These are phyloP conservation scores for Cryptococcus sp. DNA, from an alignment of 1,284 basidiomycete genomes.

Conservation along the genomic window DNA sequence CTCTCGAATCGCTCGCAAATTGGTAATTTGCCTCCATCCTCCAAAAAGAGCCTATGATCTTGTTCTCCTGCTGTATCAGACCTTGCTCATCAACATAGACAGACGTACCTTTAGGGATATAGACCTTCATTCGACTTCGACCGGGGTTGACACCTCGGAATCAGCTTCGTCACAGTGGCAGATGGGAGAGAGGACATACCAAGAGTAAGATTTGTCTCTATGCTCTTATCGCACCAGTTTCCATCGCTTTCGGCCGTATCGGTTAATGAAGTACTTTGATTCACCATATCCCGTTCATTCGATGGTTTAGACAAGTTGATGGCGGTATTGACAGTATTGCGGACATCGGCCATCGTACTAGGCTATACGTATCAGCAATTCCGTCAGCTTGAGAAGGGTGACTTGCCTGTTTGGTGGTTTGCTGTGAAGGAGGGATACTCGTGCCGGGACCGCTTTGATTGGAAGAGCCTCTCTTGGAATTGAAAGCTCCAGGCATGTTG, in stretches of 20 bases:
- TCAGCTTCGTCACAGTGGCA: background rate
- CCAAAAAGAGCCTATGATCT: background rate
- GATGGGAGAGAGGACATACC: slow-evolving; percentile 48
- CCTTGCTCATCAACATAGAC: background rate
- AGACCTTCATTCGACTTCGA: slow-evolving; percentile 56
- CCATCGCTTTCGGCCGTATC: slow-evolving; percentile 69
- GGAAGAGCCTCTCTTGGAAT: background rate
- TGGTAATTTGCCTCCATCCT: slow-evolving; percentile 15
- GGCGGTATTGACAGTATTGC: slow-evolving; percentile 58
- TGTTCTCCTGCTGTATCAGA: background rate
- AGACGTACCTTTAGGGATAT: slow-evolving; percentile 60
- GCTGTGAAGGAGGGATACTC: too few species aligned
- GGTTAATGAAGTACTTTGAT: slow-evolving; percentile 64
- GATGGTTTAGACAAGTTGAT: slow-evolving; percentile 69
- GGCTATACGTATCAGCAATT: slow-evolving; percentile 7
- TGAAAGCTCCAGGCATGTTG: slow-evolving; percentile 1
- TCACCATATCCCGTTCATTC: slow-evolving; percentile 56
- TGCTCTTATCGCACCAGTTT: slow-evolving; percentile 76
- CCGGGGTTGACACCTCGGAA: slow-evolving; percentile 12
- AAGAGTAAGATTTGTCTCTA: slow-evolving; percentile 61
- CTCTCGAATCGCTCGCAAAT: slow-evolving; percentile 59
- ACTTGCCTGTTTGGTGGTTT: background rate
- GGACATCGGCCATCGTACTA: slow-evolving; percentile 25
- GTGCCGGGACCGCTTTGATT: background rate
- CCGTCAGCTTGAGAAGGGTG: too few species aligned